These are phyloP conservation scores for Kregervanrija fluxuum DNA, from an alignment of 805 yeast species.

Conservation along the genomic window DNA sequence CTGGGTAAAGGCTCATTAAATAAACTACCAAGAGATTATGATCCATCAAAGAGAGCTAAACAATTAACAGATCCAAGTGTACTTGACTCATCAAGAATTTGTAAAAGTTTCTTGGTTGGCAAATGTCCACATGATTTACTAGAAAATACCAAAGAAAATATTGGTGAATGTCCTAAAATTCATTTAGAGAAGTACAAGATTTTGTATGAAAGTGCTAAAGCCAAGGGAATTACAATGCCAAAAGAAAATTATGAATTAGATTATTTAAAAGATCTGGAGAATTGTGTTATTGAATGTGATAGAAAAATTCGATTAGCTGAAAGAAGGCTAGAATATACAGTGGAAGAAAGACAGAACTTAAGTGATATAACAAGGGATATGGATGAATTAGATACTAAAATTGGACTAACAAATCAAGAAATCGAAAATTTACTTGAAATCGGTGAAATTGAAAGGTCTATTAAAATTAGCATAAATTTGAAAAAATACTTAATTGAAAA, in stretches of 20 bases:
- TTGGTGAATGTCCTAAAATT: constrained; percentile 71
- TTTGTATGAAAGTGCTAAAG: constrained; percentile 50
- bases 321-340: constrained; percentile 60
- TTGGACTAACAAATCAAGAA: constrained; percentile 64
- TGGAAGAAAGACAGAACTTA: constrained; percentile 40
- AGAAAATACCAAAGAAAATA: constrained; percentile 71
- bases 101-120: constrained; percentile 79
- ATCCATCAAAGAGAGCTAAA: constrained; percentile 7
- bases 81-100: constrained; percentile 52
- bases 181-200: constrained; percentile 71
- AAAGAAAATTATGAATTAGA: constrained; percentile 38
- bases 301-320: constrained; percentile 55
- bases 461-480: constrained; percentile 41
- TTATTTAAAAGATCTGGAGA: constrained; percentile 37
- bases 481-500: constrained; percentile 41
- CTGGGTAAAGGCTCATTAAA: constrained; percentile 58
- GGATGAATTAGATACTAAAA: constrained; percentile 53
- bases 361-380: constrained; percentile 36
- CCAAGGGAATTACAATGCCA: constrained; percentile 31
- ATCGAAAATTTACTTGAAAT: constrained; percentile 42
- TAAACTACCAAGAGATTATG: constrained; percentile 23
- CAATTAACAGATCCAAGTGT: constrained; percentile 22
- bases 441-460: constrained; percentile 43
- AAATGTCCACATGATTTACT: constrained; percentile 82
- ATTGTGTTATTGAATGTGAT: constrained; percentile 61